These are phyloP conservation scores for Parmelia sp. DNA, from an alignment of 495 filamentous ascomycete species.

Conservation along the genomic window DNA sequence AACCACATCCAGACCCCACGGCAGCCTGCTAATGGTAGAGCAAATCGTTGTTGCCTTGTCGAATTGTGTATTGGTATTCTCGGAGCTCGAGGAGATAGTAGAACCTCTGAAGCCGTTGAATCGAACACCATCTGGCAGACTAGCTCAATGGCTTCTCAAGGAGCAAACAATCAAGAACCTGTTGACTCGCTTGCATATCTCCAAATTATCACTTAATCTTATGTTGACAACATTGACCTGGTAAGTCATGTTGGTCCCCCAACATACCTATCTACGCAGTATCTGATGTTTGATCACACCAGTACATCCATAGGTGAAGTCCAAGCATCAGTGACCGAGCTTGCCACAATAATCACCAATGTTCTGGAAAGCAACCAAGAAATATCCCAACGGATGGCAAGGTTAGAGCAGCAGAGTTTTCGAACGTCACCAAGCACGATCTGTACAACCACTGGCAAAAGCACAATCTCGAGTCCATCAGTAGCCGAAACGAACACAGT, in stretches of 20 bases:
- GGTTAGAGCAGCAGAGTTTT: not conserved
- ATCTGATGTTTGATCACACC: not conserved
- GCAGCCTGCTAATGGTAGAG: constrained; percentile 15
- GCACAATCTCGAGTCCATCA: not conserved
- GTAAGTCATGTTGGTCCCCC: not conserved
- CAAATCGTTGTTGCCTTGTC: constrained; percentile 22
- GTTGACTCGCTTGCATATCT: constrained; percentile 16
- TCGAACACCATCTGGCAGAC: not conserved
- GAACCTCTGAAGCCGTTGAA: constrained; percentile 1
- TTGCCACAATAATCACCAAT: not conserved
- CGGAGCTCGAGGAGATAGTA: constrained; percentile 24
- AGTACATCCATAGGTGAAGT: not conserved
- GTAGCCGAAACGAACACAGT: not conserved
- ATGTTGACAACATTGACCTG: constrained; percentile 24
- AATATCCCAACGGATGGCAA: not conserved
- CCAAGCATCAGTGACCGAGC: not conserved
- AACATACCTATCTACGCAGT: not conserved
- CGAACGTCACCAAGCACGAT: not conserved
- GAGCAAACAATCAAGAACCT: constrained; percentile 4
- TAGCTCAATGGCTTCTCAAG: constrained; percentile 18
- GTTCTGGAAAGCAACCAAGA: constrained; percentile 3
- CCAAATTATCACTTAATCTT: constrained; percentile 23
- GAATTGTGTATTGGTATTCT: constrained; percentile 21
- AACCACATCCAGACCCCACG: not conserved
- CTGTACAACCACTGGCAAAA: not conserved